Base-by-base conservation (phyloP, 768 basidiomycete species). In the Thelephora aurantiotincta region DNA sequence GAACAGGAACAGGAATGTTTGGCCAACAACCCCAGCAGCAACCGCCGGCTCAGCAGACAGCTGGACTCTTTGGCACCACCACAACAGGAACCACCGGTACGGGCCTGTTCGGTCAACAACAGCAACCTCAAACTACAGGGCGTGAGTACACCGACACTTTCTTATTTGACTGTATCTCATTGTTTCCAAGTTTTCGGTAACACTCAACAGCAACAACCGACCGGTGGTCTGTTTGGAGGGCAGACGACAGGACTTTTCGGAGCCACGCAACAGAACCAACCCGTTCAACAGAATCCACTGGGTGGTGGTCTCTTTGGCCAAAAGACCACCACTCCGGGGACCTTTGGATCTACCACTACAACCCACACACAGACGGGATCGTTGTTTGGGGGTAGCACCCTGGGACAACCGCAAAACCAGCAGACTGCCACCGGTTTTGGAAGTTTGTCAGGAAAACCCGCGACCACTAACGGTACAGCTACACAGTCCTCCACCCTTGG, bases 171-270 rank as follows among this genome's bases (percentile, higher is more conserved):
- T 33, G 5, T 18, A 35, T 42, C 30, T 43, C 23, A n/a, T 41
- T 14, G 12, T 16, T 37, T 41, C 38, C 16, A 75, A 77, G 49
- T 75, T 20, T 78, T 79, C 48, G 74, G 76, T n/a, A 30, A n/a
- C 5, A 35, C 56, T 45, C 70, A 67, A 41, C 53, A 71, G 11
- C 53, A 58, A 30, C 35, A 22, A 35, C 51, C 49, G 46, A 51
- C 33, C 42, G 56, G 65, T 6, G 47, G 63, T 16, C 26, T 9
- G 26, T 45, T 60, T 65, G 48, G 66, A 54, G 52, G 6, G 51
- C 55, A 2, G 54, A 48, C 2, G 56, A 58, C 46, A 52, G 61
- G 35, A 26, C 58, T 14, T 57, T 70, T 49, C 60, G 64, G 38
- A 60, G 69, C 52, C 58, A 22, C 62, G 34, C 65, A 60, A 51